Base-by-base conservation (phyloP, 2,329 filamentous ascomycete genomes). In the Pochonia chlamydosporia region DNA sequence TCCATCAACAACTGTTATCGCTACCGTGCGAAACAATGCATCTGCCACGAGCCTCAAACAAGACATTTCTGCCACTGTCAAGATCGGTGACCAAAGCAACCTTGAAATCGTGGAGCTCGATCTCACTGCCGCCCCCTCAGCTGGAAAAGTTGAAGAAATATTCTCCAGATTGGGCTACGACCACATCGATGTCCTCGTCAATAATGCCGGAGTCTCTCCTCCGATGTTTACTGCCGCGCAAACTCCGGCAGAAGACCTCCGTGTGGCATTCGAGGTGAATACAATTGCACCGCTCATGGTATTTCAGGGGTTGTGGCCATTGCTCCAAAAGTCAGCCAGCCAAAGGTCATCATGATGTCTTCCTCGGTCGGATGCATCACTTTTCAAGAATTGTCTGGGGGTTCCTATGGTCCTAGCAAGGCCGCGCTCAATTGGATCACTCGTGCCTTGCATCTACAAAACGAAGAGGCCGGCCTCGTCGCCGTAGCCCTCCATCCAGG, bases 1-100 rank as follows among this genome's bases (percentile, higher is more conserved):
- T 18, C 70, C 77, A 53, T 78, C 78, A 54, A 78, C 82, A 56
- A 79, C 61, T 2, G 56, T 69, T 40, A 58, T 72, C 18, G 67
- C 65, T 2, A 63, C 63, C 1, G 67, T 69, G 3, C 65, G 69
- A 13, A 56, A 60, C 41, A 52, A 59, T 3, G 28, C 51, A 11
- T 45, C 56, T 2, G 33, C 51, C 0, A 49, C 54, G 0, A 51
- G 50, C 0, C 50, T 63, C 6, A 43, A 52, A 4, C 44, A 62
- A 4, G 52, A 52, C 5, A 23, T 45, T 1, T 51, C 66, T 1
- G 49, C 61, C 2, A 14, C 31, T 5, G n/a, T 18, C 14, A 5
- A 16, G 31, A 60, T 47, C 1, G 68, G 59, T 3, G 28, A 54
- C 0, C 52, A 46, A 1, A 69, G 64, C 42, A 51, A 41, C 1